Evolutionary conservation across 371 early-diverging fungal genomes (phyloP).

Genomic region (Gilbertella persicaria): DNA sequence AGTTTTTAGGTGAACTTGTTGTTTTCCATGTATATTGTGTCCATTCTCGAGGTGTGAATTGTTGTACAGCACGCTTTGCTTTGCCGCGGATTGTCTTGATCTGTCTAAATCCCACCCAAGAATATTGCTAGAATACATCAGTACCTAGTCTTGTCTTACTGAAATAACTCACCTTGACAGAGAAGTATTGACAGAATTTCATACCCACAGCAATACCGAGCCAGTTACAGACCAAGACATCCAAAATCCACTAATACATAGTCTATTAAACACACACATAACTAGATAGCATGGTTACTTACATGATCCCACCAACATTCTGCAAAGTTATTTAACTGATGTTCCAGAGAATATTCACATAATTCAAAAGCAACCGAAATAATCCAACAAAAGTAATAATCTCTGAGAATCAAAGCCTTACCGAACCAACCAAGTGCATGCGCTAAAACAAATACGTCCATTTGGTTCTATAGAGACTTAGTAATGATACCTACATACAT

Average conservation of each 20-base stretch:
- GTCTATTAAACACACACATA: no score
- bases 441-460: constrained; percentile 93
- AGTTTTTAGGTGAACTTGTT: constrained; percentile 79
- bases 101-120: constrained; percentile 89
- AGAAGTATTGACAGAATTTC: constrained; percentile 95
- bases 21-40: constrained; percentile 89
- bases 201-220: constrained; percentile 91
- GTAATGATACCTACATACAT: no score
- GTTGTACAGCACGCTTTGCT: constrained; percentile 85
- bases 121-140: constrained; percentile 77
- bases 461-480: constrained; percentile 68
- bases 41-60: constrained; percentile 95
- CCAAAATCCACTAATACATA: constrained; percentile 89
- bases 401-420: constrained; percentile 90
- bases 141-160: no score
- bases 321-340: constrained; percentile 96
- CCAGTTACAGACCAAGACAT: constrained; percentile 95
- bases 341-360: constrained; percentile 92
- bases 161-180: constrained; percentile 90
- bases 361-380: constrained; percentile 92
- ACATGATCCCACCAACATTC: constrained; percentile 99
- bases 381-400: constrained; percentile 96
- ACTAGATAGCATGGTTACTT: no score
- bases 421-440: constrained; percentile 96
- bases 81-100: constrained; percentile 85